Percentiles rank a stretch among this genome's conserved stretches.
These are phyloP conservation scores for Coniochaeta ligniaria DNA, from an alignment of 2,329 filamentous ascomycete genomes.

Conservation along the genomic window DNA sequence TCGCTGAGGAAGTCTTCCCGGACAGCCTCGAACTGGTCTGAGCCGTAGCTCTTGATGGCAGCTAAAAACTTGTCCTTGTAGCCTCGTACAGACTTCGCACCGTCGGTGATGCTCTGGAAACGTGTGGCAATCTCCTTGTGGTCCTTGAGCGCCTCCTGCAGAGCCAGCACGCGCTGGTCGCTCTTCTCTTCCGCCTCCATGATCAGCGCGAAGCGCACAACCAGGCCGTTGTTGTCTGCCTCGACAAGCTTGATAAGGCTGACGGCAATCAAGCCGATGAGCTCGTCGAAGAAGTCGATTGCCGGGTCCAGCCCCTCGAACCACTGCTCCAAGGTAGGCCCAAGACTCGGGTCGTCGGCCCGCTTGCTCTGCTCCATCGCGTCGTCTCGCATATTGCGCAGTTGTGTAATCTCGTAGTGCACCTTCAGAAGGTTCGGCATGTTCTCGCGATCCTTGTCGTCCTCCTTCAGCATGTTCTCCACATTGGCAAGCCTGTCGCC, in stretches of 20 bases:
- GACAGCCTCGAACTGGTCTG: slow-evolving; percentile 65
- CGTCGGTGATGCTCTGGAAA: slow-evolving; percentile 92
- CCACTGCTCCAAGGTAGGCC: slow-evolving; percentile 81
- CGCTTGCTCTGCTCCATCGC: slow-evolving; percentile 92
- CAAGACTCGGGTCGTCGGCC: slow-evolving; percentile 64
- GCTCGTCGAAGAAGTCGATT: slow-evolving; percentile 92
- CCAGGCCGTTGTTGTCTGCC: slow-evolving; percentile 77
- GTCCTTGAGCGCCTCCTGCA: slow-evolving; percentile 91
- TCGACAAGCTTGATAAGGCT: slow-evolving; percentile 85
- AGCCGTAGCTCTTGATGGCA: slow-evolving; percentile 66
- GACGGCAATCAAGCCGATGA: slow-evolving; percentile 80
- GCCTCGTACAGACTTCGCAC: slow-evolving; percentile 82
- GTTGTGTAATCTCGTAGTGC: slow-evolving; percentile 85
- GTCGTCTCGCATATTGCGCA: slow-evolving; percentile 91
- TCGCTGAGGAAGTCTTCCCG: slow-evolving; percentile 75
- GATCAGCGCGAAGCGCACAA: slow-evolving; percentile 85
- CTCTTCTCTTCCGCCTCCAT: slow-evolving; percentile 96
- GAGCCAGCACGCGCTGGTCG: slow-evolving; percentile 80
- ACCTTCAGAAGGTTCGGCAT: slow-evolving; percentile 87
- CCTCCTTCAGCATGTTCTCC: slow-evolving; percentile 71
- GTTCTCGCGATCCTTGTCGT: slow-evolving; percentile 78
- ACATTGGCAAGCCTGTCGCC: slow-evolving; percentile 68
- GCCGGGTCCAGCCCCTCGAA: slow-evolving; percentile 81
- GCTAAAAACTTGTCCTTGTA: slow-evolving; percentile 95
- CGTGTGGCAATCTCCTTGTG: slow-evolving; percentile 90